Conservation (phyloP, 257 asterid species). For the Cinchona pubescens region DNA sequence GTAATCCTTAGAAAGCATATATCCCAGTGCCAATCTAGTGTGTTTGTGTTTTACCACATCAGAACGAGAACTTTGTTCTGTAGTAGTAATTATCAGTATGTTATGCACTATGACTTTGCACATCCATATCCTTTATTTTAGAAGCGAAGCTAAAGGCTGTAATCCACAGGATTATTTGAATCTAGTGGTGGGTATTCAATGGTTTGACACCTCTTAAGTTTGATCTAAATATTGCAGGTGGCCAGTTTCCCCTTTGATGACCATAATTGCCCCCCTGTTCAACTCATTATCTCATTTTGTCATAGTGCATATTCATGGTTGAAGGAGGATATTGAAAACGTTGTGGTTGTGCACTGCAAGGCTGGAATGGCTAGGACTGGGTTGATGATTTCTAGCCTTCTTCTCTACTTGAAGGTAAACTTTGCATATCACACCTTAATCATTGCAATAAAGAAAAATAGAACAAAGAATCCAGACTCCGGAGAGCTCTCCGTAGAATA, state of each 20-base stretch:
- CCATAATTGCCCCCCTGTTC: conserved; percentile 97
- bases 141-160: not conserved
- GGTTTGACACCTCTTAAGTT: conserved; percentile 4
- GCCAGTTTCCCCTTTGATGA: conserved; percentile 97
- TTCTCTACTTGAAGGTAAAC: conserved; percentile 58
- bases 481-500: not conserved
- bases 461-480: not conserved
- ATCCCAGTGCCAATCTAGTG: not conserved
- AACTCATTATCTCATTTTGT: conserved; percentile 86
- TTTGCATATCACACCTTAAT: not conserved
- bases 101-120: not conserved
- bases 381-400: conserved; percentile 98
- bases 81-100: not conserved
- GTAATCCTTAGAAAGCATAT: not conserved
- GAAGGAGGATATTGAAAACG: conserved; percentile 97
- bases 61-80: not conserved
- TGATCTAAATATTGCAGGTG: conserved; percentile 47
- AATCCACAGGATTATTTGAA: not conserved
- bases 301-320: conserved; percentile 99
- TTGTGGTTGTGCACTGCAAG: conserved; percentile 97
- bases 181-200: not conserved
- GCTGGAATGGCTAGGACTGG: conserved; percentile 99
- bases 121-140: not conserved
- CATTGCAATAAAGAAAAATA: not conserved
- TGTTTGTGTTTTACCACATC: not conserved